A percentile compares a stretch with the other conserved stretches of the same genome.
phyloP scores from a whole-genome alignment of 495 filamentous ascomycete species.

The Clavariopsis aquatica region DNA sequence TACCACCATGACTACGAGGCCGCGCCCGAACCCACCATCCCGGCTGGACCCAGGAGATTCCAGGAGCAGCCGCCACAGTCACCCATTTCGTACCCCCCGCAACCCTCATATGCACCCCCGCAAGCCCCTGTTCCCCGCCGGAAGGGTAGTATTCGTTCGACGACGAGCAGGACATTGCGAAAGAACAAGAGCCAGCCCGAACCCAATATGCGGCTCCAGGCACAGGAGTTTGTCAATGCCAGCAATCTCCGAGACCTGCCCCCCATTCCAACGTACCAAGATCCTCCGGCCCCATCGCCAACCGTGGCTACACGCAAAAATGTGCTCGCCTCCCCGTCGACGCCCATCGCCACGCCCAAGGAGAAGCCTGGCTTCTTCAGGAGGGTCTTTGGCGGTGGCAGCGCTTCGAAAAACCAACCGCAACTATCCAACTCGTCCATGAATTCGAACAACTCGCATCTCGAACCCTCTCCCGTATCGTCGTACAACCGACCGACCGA shows the following conservation, averaged over 20 bases:
- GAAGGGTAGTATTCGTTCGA: conserved; percentile 64
- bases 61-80: conserved; percentile 49
- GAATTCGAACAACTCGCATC: conserved; percentile 13
- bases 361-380: conserved; percentile 89
- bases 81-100: conserved; percentile 39
- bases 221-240: conserved; percentile 44
- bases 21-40: conserved; percentile 85
- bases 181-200: conserved; percentile 60
- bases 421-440: conserved; percentile 24
- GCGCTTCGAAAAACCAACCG: conserved; percentile 51
- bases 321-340: conserved; percentile 40
- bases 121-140: conserved; percentile 49
- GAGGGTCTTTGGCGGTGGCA: conserved; percentile 69
- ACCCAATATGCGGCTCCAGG: conserved; percentile 42
- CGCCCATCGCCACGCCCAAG: conserved; percentile 50
- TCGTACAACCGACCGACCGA: conserved; percentile 20
- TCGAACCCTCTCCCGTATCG: conserved; percentile 21
- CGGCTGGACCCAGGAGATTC: conserved; percentile 67
- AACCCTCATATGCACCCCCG: conserved; percentile 38
- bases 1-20: conserved; percentile 71
- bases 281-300: conserved; percentile 54
- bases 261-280: conserved; percentile 33
- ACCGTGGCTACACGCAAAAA: conserved; percentile 58
- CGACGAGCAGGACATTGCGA: conserved; percentile 58
- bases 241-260: conserved; percentile 37